phyloP scores from a whole-genome alignment of 208 protist genomes.

The Leishmania major region DNA sequence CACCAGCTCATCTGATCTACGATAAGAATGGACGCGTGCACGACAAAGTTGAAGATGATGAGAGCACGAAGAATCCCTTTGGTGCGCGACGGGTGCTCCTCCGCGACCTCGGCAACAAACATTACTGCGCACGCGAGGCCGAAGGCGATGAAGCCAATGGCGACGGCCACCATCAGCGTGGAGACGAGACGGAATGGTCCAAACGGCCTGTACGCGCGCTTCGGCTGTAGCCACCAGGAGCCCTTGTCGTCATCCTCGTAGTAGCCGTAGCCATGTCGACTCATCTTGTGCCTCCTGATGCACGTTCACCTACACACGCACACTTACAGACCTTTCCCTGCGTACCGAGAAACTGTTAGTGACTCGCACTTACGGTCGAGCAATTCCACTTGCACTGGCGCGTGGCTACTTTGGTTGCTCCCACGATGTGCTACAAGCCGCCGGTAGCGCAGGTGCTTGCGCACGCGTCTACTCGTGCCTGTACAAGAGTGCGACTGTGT shows the following conservation, averaged over 20 bases:
- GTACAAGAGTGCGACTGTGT: background rate
- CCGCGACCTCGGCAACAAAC: slow-evolving; percentile 49
- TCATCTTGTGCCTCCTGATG: background rate
- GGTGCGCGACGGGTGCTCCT: slow-evolving; percentile 55
- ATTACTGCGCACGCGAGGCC: slow-evolving; percentile 43
- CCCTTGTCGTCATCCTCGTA: slow-evolving; percentile 24
- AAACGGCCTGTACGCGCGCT: slow-evolving; percentile 37
- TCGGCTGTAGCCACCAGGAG: slow-evolving; percentile 20
- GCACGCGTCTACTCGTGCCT: background rate
- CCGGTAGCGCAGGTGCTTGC: background rate
- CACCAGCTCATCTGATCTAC: slow-evolving; percentile 61
- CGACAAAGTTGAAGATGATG: slow-evolving; percentile 34
- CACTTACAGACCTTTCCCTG: background rate
- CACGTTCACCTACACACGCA: background rate
- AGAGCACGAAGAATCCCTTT: slow-evolving; percentile 36
- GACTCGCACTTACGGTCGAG: background rate
- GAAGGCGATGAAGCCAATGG: slow-evolving; percentile 35
- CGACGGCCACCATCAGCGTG: slow-evolving; percentile 46
- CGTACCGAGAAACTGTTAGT: background rate
- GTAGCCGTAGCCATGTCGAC: slow-evolving; percentile 6
- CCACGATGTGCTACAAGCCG: background rate
- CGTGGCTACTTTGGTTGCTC: background rate
- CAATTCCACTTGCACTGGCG: background rate
- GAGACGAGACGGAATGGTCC: slow-evolving; percentile 54
- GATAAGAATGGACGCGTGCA: slow-evolving; percentile 46